phyloP scores from a whole-genome alignment of 2,329 filamentous ascomycete genomes.

The Sclerotinia borealis region DNA sequence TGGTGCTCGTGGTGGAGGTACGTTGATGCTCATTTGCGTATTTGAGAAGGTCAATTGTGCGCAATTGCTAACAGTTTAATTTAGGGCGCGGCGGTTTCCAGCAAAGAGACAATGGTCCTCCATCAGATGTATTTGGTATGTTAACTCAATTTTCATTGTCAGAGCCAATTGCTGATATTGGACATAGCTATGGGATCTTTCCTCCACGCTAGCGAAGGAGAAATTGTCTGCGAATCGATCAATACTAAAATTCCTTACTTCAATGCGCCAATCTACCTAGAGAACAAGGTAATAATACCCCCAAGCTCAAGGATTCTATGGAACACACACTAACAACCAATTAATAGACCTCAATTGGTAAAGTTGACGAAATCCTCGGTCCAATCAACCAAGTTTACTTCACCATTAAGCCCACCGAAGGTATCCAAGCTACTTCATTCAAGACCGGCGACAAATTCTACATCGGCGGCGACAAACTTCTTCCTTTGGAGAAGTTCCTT shows the following conservation, averaged over 20 bases:
- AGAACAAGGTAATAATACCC: conserved; percentile 72
- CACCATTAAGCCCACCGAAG: conserved; percentile 94
- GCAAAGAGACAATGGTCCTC: conserved; percentile 55
- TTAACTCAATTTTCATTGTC: conserved; percentile 4
- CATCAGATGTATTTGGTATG: conserved; percentile 52
- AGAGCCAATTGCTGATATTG: conserved; percentile 17
- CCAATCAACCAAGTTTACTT: conserved; percentile 98
- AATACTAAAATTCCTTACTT: conserved; percentile 98
- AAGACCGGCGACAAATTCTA: conserved; percentile 96
- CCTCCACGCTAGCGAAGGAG: conserved; percentile 90
- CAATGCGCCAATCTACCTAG: conserved; percentile 97
- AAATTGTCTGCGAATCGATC: conserved; percentile 93
- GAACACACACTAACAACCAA: background rate
- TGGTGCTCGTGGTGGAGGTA: conserved; percentile 40
- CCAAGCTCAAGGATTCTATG: too few relatives aligned
- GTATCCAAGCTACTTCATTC: conserved; percentile 91
- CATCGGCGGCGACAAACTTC: conserved; percentile 88
- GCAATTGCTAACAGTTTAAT: conserved; percentile 21
- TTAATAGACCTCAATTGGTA: conserved; percentile 72
- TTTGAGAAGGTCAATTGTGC: conserved; percentile 10
- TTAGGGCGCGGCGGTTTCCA: conserved; percentile 57
- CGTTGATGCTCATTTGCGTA: conserved; percentile 29
- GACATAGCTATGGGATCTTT: conserved; percentile 81
- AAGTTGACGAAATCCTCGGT: conserved; percentile 96
- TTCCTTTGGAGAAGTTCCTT: conserved; percentile 92